Evolutionary conservation across 805 yeast genomes (phyloP).

Genomic region (Phaffomyces antillensis): DNA sequence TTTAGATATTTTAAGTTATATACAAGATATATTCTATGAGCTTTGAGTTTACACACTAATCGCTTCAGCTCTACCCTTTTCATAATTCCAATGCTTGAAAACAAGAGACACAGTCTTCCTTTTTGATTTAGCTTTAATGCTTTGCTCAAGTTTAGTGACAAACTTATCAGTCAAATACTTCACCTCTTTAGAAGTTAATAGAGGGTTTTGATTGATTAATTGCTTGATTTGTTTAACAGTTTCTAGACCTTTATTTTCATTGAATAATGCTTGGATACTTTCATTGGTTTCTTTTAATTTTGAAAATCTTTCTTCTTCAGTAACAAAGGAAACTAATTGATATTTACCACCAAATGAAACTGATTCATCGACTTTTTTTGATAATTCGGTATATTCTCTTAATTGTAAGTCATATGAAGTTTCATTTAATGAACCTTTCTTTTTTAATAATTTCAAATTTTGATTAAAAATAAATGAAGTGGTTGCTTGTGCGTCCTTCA

Average conservation of each 20-base stretch:
- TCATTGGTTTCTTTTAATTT: conserved; percentile 21
- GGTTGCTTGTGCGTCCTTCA: conserved; percentile 51
- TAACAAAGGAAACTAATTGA: conserved; percentile 32
- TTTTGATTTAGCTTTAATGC: conserved; percentile 41
- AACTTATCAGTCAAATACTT: conserved; percentile 23
- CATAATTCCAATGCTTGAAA: conserved; percentile 56
- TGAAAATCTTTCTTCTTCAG: conserved; percentile 26
- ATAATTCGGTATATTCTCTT: conserved; percentile 29
- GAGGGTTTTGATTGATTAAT: conserved; percentile 32
- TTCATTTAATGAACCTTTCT: conserved; percentile 16
- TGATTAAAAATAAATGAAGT: conserved; percentile 46
- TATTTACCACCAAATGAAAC: conserved; percentile 42
- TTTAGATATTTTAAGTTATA: not conserved
- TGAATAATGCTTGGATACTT: conserved; percentile 9
- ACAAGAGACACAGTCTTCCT: conserved; percentile 31
- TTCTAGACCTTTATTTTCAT: conserved; percentile 19
- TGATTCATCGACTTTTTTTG: conserved; percentile 33
- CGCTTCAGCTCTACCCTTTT: conserved; percentile 41
- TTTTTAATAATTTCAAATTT: conserved; percentile 27
- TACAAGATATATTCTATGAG: not conserved
- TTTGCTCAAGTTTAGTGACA: conserved; percentile 41
- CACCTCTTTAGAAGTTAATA: conserved; percentile 26
- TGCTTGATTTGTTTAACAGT: conserved; percentile 33
- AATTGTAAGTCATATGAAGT: conserved; percentile 24
- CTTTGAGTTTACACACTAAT: conserved; percentile 27